Evolutionary conservation across 345 rosid species (phyloP), one percentile per base, ranked within the genome.

Genomic region (Eucalyptus regnans): DNA sequence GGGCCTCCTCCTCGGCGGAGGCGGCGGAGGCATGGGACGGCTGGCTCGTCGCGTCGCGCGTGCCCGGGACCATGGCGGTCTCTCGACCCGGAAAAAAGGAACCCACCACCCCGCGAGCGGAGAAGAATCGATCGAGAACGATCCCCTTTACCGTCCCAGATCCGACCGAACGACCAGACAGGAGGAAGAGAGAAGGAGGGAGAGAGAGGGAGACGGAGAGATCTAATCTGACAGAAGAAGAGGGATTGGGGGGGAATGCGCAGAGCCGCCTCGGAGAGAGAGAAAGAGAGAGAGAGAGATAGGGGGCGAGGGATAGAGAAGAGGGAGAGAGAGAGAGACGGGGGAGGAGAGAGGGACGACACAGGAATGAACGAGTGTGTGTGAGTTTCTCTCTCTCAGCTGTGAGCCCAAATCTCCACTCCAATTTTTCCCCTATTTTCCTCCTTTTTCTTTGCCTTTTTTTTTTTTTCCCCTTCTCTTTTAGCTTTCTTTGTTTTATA

Each of bases 1-100:
- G 92, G 76, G 97, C 98, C 88, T 96, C 99, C 76, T 96, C 99
- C 84, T 94, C 98, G 49, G 95, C 91, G 10, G 94, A 89, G 3
- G 94, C 20, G 87, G 92, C 86, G 22, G 91, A 92, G 49, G 89
- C 91, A 87, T 88, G 92, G 11, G 91, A 90, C 86, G 88, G 93
- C n/a, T 89, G 95, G n/a, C 50, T 91, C 44, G 90, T 92, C 52
- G 88, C 88, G 29, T 91, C 80, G 25, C 48, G 93, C 84, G 94
- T 92, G 14, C 94, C 91, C 90, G 94, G 94, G 89, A 90, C 95
- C 98, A 97, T 97, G 92, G 89, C 93, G 89, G 64, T 88, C 49
- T 56, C 48, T 50, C 68, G 66, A 31, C 44, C 81, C 81, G 3
- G 3, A 33, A 9, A 18, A 52, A 52, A 7, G 1, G 4, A 1